These are phyloP conservation scores for Cordyceps tenuipes DNA, from an alignment of 2,329 filamentous ascomycete genomes.

Conservation along the genomic window DNA sequence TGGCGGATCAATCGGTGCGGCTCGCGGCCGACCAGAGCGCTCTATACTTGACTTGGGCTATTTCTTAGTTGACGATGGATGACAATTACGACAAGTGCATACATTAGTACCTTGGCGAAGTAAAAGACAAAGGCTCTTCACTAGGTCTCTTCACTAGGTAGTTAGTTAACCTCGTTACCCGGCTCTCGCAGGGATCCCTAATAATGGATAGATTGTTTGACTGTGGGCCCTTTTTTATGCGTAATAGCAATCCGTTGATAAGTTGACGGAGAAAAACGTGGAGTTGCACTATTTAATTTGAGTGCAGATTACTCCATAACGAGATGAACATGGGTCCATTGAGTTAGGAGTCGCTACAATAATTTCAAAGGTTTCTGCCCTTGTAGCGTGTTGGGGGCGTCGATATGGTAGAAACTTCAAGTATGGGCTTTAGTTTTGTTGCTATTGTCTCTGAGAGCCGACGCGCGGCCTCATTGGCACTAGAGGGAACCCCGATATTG, in stretches of 20 bases:
- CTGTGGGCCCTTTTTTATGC: neutral
- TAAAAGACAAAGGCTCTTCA: neutral
- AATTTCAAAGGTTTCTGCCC: neutral
- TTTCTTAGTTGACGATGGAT: neutral
- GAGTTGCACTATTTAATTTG: neutral
- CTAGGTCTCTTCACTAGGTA: too few relatives aligned
- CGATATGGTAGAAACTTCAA: neutral
- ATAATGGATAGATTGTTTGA: neutral
- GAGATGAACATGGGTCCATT: neutral
- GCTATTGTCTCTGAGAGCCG: too few relatives aligned
- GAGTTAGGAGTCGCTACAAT: neutral
- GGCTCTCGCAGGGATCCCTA: neutral
- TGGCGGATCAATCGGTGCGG: neutral
- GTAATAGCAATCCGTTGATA: neutral
- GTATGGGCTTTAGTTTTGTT: neutral
- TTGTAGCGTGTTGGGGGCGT: neutral
- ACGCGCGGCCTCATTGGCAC: neutral
- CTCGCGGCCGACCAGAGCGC: neutral
- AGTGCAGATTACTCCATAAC: neutral
- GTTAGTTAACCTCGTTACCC: neutral
- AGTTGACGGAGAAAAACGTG: neutral
- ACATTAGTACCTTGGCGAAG: conserved; percentile 1
- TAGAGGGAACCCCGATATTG: neutral
- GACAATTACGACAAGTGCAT: neutral
- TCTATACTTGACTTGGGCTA: neutral